Base-by-base conservation (phyloP, 2,329 filamentous ascomycete genomes). In the Elsinoe arachidis region DNA sequence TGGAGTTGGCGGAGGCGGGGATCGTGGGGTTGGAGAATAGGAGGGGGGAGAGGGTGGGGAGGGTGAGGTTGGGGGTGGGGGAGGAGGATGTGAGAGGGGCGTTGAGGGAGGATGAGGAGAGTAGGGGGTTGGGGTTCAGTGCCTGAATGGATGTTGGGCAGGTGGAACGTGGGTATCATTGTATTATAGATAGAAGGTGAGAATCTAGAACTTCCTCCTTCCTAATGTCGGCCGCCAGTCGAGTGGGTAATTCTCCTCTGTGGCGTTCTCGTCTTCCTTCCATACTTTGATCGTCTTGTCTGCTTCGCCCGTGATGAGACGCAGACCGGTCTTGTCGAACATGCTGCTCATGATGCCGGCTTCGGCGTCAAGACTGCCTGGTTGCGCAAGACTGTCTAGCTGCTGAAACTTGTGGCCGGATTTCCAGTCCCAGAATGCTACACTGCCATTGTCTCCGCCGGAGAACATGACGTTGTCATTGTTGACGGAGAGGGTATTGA, bases 391-490 rank as follows among this genome's bases (percentile, higher is more conserved):
- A 2, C 89, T 95, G 64, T 99, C 91, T 11, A 92, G 80, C 7
- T 84, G 82, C 73, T 99, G 93, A 76, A 93, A 99, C 49, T 87
- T 81, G 69, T 99, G 84, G 0, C 95, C 93, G 0, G 90, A 88
- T 75, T 97, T 97, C 93, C 93, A 99, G 71, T 99, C 95, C 88
- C 91, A 99, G 77, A 99, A 99, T 63, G 84, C 88, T 78, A 97
- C 93, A 35, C 88, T 95, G 39, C 95, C 93, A 65, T 99, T 96
- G 68, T 99, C 93, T 47, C 86, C 92, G 58, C 93, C 93, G 2
- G 90, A 93, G 72, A 99, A 96, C 59, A 99, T 74, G 14, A 97
- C 89, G 66, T 96, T 93, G 69, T 96, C 90, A 66, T 95, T 88
- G 70, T 99, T 99, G 33, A 93, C 90, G 43, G 90, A 82, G 46